Evolutionary conservation across 2,329 filamentous ascomycete species (phyloP), one percentile per base, ranked within the genome.

Genomic region (Aspergillus tamarii): DNA sequence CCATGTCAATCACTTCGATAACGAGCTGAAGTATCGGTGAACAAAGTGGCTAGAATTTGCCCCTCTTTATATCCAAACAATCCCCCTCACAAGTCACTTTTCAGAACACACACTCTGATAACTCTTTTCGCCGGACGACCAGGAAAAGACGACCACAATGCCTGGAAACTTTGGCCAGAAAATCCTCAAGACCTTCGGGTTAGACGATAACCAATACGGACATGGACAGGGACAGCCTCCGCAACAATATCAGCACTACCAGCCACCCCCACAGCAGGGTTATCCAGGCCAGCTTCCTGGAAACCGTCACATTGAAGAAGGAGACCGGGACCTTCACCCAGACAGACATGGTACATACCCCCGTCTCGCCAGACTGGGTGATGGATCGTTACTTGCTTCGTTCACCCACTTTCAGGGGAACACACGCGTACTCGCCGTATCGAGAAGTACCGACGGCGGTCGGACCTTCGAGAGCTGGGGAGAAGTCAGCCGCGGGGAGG

Each of bases 361-460:
- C 1, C 82, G 83, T 14, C 75, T 84, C 5, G 78, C 79, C 45
- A 77, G 77, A 8, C 76, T 84, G 0, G 71, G 76, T 0, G 81
- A 84, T 59, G 81, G 81, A 34, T 77, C 78, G 7, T 76, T 85
- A n/a, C 75, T 84, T 1, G 78, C 79, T 36, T 77, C 76, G n/a
- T 81, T 79, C 58, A 84, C 83, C 0, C 77, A 77, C 19, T 78
- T 79, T 61, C 73, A 77, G 0, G 74, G 76, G 16, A 73, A 71
- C 1, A 67, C 72, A 21, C 80, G 77, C n/a, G 70, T 80, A 12
- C 75, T 84, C 19, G 72, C 76, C 16, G 73, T 84, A n/a, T 77
- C 80, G 10, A 77, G 76, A 32, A 84, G 82, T 69, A 76, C 72
- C 14, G 82, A 84, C 69, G 77, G 76, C 53, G 82, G 79, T 39